phyloP scores from a whole-genome alignment of 192 early-diverging fungal genomes.

The Kappamyces sp. region DNA sequence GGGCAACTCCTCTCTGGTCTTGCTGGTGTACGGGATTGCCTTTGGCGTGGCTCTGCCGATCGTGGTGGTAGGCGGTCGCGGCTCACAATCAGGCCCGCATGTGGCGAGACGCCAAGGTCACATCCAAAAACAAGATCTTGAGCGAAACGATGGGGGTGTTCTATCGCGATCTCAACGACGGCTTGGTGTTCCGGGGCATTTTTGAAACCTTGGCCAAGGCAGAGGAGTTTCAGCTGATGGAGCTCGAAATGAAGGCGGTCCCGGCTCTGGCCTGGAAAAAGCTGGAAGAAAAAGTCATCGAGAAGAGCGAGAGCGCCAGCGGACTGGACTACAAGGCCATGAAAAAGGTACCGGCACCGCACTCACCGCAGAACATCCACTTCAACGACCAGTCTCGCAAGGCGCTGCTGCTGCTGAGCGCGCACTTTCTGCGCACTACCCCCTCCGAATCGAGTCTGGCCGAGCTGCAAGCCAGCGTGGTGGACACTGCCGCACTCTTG shows the following conservation, averaged over 20 bases:
- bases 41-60: constrained; percentile 88
- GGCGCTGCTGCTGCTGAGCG: constrained; percentile 62
- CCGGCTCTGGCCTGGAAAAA: too few relatives aligned
- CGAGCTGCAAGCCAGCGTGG: constrained; percentile 42
- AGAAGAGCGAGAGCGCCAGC: background rate
- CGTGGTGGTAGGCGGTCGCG: constrained; percentile 56
- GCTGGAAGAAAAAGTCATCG: constrained; percentile 1
- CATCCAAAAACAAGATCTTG: constrained; percentile 85
- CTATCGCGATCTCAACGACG: constrained; percentile 85
- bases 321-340: constrained; percentile 4
- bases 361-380: background rate
- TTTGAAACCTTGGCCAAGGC: constrained; percentile 11
- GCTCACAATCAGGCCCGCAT: constrained; percentile 58
- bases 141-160: constrained; percentile 84
- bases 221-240: constrained; percentile 1
- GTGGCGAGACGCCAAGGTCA: constrained; percentile 88
- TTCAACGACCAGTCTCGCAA: constrained; percentile 13
- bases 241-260: background rate
- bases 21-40: constrained; percentile 75
- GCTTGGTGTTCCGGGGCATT: constrained; percentile 12
- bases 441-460: constrained; percentile 47
- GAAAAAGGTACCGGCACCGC: background rate
- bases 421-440: constrained; percentile 73
- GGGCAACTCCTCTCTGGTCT: constrained; percentile 73
- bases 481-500: constrained; percentile 66